Evolutionary conservation across 225 moss, liverwort and hornwort species (phyloP).

Genomic region (Takakia lepidozioides): DNA sequence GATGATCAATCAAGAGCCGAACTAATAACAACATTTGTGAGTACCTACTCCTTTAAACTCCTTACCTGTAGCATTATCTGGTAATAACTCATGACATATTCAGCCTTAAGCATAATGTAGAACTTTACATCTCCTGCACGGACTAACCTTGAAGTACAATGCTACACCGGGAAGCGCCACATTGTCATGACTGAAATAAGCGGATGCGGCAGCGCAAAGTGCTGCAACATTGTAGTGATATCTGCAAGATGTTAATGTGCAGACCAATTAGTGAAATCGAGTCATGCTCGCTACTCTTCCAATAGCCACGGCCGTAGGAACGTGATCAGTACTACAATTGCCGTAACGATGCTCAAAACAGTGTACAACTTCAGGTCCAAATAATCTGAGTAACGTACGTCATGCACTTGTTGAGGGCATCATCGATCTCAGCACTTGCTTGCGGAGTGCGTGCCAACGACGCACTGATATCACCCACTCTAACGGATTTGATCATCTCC

Average conservation of each 20-base stretch:
- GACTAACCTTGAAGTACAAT: constrained; percentile 13
- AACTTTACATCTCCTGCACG: not conserved
- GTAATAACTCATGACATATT: not conserved
- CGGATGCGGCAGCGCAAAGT: constrained; percentile 7
- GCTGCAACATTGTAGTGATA: constrained; percentile 8
- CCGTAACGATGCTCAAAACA: not conserved
- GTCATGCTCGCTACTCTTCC: not conserved
- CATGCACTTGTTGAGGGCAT: constrained; percentile 9
- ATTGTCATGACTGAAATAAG: constrained; percentile 15
- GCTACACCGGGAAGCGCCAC: constrained; percentile 18
- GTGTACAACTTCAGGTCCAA: not conserved
- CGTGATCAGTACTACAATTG: not conserved
- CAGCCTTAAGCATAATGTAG: not conserved
- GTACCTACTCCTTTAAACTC: not conserved
- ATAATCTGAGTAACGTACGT: not conserved
- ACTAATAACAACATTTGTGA: not conserved
- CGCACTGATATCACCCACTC: not conserved
- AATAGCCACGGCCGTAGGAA: not conserved
- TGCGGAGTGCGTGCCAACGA: constrained; percentile 2
- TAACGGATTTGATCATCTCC: constrained; percentile 5
- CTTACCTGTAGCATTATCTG: not conserved
- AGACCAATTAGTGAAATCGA: not conserved
- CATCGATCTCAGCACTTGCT: constrained; percentile 13
- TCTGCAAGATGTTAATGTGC: not conserved
- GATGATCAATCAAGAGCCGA: not conserved